Evolutionary conservation across 306 rosid species (phyloP).

Genomic region (Vachellia pachyceras): DNA sequence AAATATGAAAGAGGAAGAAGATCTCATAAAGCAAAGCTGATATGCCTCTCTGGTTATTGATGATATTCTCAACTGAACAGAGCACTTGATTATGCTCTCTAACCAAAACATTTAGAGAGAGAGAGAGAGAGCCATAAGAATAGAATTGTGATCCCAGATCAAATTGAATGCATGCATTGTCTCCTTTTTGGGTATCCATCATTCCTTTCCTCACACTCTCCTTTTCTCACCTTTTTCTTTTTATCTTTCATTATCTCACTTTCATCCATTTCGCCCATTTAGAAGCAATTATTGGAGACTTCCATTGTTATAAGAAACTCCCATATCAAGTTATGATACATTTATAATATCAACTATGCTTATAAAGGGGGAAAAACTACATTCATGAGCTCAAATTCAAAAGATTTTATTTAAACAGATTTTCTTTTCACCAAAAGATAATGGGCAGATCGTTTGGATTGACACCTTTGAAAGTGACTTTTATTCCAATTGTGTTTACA

Average conservation of each 20-base stretch:
- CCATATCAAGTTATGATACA: neutral
- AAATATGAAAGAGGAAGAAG: neutral
- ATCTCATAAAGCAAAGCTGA: constrained; percentile 14
- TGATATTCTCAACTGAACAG: constrained; percentile 38
- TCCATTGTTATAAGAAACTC: constrained; percentile 12
- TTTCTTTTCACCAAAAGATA: too few species aligned
- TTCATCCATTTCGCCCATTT: constrained; percentile 13
- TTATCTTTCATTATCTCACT: constrained; percentile 20
- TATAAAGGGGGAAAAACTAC: too few species aligned
- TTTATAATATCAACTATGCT: too few species aligned
- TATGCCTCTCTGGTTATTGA: constrained; percentile 38
- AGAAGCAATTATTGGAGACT: constrained; percentile 42
- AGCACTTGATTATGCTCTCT: constrained; percentile 43
- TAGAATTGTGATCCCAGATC: constrained; percentile 37
- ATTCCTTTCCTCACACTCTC: constrained; percentile 41
- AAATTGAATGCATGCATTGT: constrained; percentile 58
- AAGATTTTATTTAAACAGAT: too few species aligned
- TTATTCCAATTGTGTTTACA: too few species aligned
- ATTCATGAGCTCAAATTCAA: too few species aligned
- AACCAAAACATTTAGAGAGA: constrained; percentile 36
- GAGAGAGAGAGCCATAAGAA: neutral
- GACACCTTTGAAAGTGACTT: too few species aligned
- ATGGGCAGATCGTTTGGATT: too few species aligned
- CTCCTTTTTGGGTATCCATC: constrained; percentile 51
- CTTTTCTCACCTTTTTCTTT: constrained; percentile 33